Evolutionary conservation across 106 monocot species (phyloP), one percentile per base, ranked within the genome.

Genomic region (Apostasia shenzhenica): DNA sequence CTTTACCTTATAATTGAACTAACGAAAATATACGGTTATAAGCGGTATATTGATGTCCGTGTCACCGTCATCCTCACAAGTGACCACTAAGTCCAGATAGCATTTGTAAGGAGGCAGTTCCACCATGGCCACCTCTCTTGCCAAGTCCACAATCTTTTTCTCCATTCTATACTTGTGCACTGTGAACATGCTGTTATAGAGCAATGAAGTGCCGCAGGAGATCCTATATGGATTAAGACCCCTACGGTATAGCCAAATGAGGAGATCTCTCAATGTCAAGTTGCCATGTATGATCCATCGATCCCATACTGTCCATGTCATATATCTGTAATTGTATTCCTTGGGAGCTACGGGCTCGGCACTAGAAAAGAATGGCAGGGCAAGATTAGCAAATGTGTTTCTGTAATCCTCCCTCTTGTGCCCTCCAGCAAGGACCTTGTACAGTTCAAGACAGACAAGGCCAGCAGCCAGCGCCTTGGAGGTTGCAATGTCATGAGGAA

Each of bases 401-500:
- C 86, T 85, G 72, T 84, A 97, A 80, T 92, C 83, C 69, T 92
- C 92, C 4, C 84, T 64, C 58, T 71, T 80, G 77, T 92, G 95
- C 49, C 78, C 76, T 5, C 86, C 82, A 6, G 84, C 78, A 38
- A 97, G 66, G 14, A 97, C 95, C 66, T 97, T 97, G 84, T 97
- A 97, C 3, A 97, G 95, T 70, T 97, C 95, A 4, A 97, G 92
- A 59, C 95, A 97, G 54, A 92, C 95, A 1, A 97, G 71, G 37
- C 95, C 95, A 0, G 95, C 92, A 38, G 95, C 95, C 89, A 97
- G 72, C 8, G 95, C 89, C 0, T 92, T 97, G 37, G 95, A 84
- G 37, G 95, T 97, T 1, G 95, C 95, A n/a, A 97, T 92, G 14
- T 86, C 92, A n/a, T n/a, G n/a, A 5, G 92, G 95, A 43, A 89